Evolutionary conservation across 2,329 filamentous ascomycete genomes (phyloP), one percentile per base, ranked within the genome.

Genomic region (Microdochium trichocladiopsis): DNA sequence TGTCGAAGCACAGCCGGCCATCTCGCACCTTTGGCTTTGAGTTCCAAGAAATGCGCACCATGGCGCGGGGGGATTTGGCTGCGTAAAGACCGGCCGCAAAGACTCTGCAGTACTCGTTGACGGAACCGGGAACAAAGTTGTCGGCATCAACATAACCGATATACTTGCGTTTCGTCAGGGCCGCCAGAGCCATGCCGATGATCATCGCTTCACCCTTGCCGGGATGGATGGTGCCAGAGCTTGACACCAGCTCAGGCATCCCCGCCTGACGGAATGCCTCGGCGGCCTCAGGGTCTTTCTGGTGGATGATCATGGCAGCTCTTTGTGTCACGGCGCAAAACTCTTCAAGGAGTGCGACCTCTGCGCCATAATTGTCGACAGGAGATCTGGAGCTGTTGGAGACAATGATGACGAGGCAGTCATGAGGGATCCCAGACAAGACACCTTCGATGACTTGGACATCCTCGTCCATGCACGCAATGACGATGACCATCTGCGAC

Each of bases 131-230:
- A 21, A 64, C 52, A 33, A 60, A 58, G 57, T 65, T 66, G 58
- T 68, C 66, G 12, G 66, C 64, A 52, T 68, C 66, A 43, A 68
- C 56, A 51, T 66, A 68, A 25, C 65, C 65, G 47, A 68, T 58
- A 49, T 66, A 68, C 16, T 52, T 51, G 14, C 53, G 49, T 4
- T 55, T 51, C 1, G 56, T 55, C 3, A 59, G 53, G 12, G 61
- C 60, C 6, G 63, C 63, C 1, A 68, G 50, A 1, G 64, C 63
- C 18, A 65, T 62, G 33, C 61, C 66, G 2, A 68, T 57, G 8
- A 66, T 53, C 61, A 68, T 65, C 21, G 61, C 66, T 55, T 68
- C 66, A 2, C 64, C 66, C 51, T 67, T 65, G 23, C 66, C 66
- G 31, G 59, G 56, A 52, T 59, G 57, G 51, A 67, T 57, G 25